A percentile compares a stretch with the other conserved stretches of the same genome.
Evolutionary conservation across 2,329 filamentous ascomycete species (phyloP).

Genomic region (Stemphylium beticola): DNA sequence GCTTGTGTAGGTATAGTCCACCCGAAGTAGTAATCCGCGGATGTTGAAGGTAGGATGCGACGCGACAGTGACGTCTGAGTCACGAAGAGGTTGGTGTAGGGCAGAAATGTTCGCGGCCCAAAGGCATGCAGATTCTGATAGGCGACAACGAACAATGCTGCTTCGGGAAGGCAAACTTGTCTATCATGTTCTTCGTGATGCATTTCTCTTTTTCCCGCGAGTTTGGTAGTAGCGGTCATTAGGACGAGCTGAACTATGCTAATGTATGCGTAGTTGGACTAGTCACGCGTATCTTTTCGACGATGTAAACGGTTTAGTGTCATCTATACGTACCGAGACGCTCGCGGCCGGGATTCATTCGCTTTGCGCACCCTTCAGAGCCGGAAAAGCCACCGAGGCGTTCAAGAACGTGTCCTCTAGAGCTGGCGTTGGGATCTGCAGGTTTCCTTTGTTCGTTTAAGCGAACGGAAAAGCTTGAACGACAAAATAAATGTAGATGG

Average conservation of each 20-base stretch:
- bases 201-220: background rate
- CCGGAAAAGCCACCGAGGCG: conserved; percentile 4
- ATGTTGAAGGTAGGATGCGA: background rate
- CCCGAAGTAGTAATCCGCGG: conserved; percentile 4
- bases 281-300: background rate
- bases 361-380: background rate
- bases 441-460: background rate
- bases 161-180: background rate
- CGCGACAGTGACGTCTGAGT: background rate
- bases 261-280: background rate
- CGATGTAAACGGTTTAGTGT: background rate
- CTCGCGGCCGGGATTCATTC: background rate
- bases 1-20: conserved; percentile 11
- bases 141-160: background rate
- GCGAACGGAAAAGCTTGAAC: background rate
- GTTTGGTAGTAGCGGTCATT: background rate
- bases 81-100: background rate
- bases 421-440: conserved; percentile 6
- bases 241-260: background rate
- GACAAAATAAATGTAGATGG: conserved; percentile 4
- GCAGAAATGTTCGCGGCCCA: background rate
- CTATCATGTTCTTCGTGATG: background rate
- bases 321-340: background rate
- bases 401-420: background rate
- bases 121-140: background rate